Percentiles rank a stretch among this genome's conserved stretches.
Evolutionary conservation across 1,139 yeast species (phyloP).

Genomic region (Suhomyces panamericanus): DNA sequence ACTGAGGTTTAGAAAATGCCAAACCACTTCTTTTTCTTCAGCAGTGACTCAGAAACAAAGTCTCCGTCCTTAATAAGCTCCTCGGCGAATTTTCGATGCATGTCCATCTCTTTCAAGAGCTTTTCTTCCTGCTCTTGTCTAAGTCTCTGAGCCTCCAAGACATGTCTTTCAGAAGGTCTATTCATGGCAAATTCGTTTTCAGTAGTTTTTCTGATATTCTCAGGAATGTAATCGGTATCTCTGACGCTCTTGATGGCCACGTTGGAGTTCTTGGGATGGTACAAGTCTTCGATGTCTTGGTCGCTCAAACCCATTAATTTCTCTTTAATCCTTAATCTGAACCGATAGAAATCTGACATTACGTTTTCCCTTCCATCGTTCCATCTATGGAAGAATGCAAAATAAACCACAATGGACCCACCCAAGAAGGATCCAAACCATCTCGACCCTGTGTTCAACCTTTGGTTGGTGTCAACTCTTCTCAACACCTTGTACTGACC

Average conservation of each 20-base stretch:
- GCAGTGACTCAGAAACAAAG: slow-evolving; percentile 11
- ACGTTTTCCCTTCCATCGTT: slow-evolving; percentile 81
- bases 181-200: slow-evolving; percentile 57
- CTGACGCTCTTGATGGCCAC: slow-evolving; percentile 40
- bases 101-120: slow-evolving; percentile 55
- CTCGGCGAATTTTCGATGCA: slow-evolving; percentile 30
- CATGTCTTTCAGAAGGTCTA: slow-evolving; percentile 71
- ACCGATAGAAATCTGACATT: slow-evolving; percentile 65
- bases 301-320: slow-evolving; percentile 53
- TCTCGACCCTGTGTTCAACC: slow-evolving; percentile 57
- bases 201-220: slow-evolving; percentile 37
- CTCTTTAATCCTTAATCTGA: slow-evolving; percentile 58
- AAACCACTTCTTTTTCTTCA: slow-evolving; percentile 27
- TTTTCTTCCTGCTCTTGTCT: slow-evolving; percentile 71
- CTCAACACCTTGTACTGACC: slow-evolving; percentile 77
- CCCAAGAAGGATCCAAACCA: slow-evolving; percentile 52
- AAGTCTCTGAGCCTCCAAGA: slow-evolving; percentile 71
- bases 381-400: slow-evolving; percentile 78
- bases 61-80: slow-evolving; percentile 36
- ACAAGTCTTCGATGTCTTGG: slow-evolving; percentile 64
- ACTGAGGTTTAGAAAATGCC: slow-evolving; percentile 10
- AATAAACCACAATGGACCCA: slow-evolving; percentile 51
- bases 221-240: slow-evolving; percentile 46
- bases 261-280: slow-evolving; percentile 42
- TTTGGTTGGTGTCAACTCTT: slow-evolving; percentile 53